Conservation (phyloP, 306 rosid genomes). For the Rosa chinensis region DNA sequence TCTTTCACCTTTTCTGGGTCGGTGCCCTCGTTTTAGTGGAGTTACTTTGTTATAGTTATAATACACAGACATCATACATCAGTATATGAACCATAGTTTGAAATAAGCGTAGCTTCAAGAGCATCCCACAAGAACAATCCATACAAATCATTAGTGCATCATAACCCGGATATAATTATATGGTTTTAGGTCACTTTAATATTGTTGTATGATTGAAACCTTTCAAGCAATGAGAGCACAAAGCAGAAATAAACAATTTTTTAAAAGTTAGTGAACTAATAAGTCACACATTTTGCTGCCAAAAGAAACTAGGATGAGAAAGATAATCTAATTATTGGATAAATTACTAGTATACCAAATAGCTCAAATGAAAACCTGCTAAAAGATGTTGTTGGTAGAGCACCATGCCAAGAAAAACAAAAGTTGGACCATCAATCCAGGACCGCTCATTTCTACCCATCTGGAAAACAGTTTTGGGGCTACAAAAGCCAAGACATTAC, state of each 20-base stretch:
- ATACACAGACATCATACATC: background rate
- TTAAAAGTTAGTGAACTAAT: conserved; percentile 11
- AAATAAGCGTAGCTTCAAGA: background rate
- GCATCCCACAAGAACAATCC: background rate
- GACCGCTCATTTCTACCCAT: background rate
- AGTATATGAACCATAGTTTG: background rate
- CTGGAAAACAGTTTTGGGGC: background rate
- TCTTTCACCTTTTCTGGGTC: background rate
- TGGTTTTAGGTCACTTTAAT: background rate
- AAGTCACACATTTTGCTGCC: conserved; percentile 11
- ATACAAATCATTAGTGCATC: conserved; percentile 16
- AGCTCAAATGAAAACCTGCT: background rate
- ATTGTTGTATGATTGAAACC: conserved; percentile 19
- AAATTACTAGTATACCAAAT: background rate
- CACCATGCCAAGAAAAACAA: background rate
- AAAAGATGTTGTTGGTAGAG: background rate
- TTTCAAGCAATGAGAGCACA: conserved; percentile 9
- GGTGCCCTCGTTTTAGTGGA: conserved; percentile 22
- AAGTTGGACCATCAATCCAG: conserved; percentile 19
- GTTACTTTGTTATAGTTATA: background rate
- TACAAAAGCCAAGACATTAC: background rate
- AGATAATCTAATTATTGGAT: background rate
- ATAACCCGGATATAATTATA: background rate
- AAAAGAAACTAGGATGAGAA: background rate
- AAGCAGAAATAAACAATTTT: conserved; percentile 2